Evolutionary conservation across 306 rosid species (phyloP).

Genomic region (Cotoneaster glaucophyllus): DNA sequence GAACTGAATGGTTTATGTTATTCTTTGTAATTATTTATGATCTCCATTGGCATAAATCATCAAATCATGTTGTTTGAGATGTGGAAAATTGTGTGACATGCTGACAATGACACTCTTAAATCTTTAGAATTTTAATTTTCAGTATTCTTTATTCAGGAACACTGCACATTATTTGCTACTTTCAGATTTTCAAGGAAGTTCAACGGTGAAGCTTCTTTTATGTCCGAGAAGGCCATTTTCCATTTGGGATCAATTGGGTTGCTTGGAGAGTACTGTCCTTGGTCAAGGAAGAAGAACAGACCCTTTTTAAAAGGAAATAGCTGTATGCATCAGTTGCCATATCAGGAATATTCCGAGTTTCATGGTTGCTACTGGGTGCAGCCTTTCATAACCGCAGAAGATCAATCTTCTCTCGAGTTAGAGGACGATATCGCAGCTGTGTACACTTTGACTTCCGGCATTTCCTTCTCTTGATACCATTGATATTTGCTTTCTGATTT

Average conservation of each 20-base stretch:
- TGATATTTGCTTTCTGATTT: conserved; percentile 11
- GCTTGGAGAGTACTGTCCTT: conserved; percentile 52
- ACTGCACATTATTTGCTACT: conserved; percentile 28
- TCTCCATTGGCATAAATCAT: not conserved
- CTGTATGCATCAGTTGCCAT: conserved; percentile 54
- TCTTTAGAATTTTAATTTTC: not conserved
- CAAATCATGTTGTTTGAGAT: not conserved
- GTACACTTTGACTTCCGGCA: not conserved
- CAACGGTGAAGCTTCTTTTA: conserved; percentile 51
- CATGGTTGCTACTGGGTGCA: conserved; percentile 31
- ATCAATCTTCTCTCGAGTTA: conserved; percentile 16
- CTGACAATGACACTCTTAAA: not conserved
- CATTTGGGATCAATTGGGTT: conserved; percentile 51
- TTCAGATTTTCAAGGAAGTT: conserved; percentile 40
- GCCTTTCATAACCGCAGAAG: conserved; percentile 17
- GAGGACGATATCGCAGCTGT: conserved; percentile 6
- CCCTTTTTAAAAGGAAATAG: conserved; percentile 19
- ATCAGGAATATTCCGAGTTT: conserved; percentile 32
- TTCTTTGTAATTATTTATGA: not conserved
- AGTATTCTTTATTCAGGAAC: conserved; percentile 15
- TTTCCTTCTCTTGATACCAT: not conserved
- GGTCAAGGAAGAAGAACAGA: conserved; percentile 45
- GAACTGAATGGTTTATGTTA: too few relatives aligned
- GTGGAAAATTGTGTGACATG: not conserved
- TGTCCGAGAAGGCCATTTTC: conserved; percentile 58